Evolutionary conservation across 352 stramenopile genomes (phyloP).

Genomic region (Globisporangium paroecandrum): DNA sequence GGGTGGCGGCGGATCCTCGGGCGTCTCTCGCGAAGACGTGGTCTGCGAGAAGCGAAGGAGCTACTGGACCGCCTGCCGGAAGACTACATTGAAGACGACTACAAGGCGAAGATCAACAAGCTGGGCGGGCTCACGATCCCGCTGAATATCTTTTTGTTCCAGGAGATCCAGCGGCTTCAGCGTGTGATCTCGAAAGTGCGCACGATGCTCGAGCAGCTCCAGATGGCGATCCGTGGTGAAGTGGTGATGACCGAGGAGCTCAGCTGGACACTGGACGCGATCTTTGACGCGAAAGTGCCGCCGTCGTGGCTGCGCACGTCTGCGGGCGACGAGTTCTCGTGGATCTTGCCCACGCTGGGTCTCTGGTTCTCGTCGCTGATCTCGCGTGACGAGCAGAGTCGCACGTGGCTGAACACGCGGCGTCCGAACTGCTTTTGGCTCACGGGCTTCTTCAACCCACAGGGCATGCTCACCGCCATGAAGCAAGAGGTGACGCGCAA

Average conservation of each 20-base stretch:
- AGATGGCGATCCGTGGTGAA: conserved; percentile 97
- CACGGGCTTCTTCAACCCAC: conserved; percentile 98
- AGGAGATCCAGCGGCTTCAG: conserved; percentile 97
- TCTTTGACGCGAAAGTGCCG: conserved; percentile 96
- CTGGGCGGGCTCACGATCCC: conserved; percentile 94
- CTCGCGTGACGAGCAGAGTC: conserved; percentile 94
- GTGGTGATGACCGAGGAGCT: conserved; percentile 98
- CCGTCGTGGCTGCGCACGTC: conserved; percentile 95
- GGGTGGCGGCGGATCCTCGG: conserved; percentile 82
- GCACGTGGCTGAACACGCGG: conserved; percentile 94
- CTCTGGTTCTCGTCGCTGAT: conserved; percentile 98
- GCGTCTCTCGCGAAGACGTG: conserved; percentile 93
- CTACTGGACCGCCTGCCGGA: conserved; percentile 93
- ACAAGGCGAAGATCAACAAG: conserved; percentile 97
- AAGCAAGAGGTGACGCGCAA: conserved; percentile 98
- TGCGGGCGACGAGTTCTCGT: conserved; percentile 97
- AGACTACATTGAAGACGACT: conserved; percentile 97
- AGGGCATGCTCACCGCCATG: conserved; percentile 98
- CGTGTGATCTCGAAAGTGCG: conserved; percentile 95
- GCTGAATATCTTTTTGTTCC: conserved; percentile 98
- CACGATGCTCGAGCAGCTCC: conserved; percentile 93
- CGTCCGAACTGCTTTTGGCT: conserved; percentile 96
- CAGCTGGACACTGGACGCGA: conserved; percentile 92
- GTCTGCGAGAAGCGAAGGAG: conserved; percentile 94
- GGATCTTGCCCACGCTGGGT: conserved; percentile 94